Base-by-base conservation (phyloP, 177 flowering plant species). In the Vitis hybrid region DNA sequence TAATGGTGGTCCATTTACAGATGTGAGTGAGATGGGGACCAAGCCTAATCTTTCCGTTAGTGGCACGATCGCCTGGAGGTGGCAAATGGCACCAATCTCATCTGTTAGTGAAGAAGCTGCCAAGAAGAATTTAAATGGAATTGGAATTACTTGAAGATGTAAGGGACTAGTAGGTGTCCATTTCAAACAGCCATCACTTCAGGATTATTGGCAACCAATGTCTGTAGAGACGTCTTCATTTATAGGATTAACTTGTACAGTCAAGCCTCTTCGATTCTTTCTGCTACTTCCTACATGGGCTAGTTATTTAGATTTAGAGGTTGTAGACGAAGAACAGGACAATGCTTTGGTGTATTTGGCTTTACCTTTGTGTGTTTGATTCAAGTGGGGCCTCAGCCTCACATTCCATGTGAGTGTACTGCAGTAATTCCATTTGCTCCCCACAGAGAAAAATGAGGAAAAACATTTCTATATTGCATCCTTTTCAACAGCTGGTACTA, bases 1-100 rank as follows among this genome's bases (percentile, higher is more conserved):
- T 22, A 10, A 59, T 59, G 14, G 62, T 59, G 62, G 62, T 59
- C 62, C 62, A 22, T 59, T 21, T 18, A 59, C 62, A 59, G 22
- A 53, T 26, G 29, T 26, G 29, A 0, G 29, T 3, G 29, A 26
- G 29, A 26, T 26, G 29, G 29, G 29, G 29, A 26, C 29, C 5
- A 26, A 26, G 29, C 29, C 29, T 26, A 26, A 26, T 26, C 29
- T 26, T 26, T 26, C 29, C 5, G 29, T 26, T 26, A 26, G 29
- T 26, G 29, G 29, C 29, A 26, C 29, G 29, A 26, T 3, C 29
- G 5, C 29, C 29, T 2, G 0, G 29, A 26, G 29, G 29, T 26
- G 29, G 29, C 29, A 26, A 26, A 26, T 3, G 29, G 29, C 29
- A 26, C 29, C 29, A 26, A 26, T 26, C 29, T 26, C 29, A 26